Evolutionary conservation across 1,284 basidiomycete genomes (phyloP).

Genomic region (Fomitopsis betulina): DNA sequence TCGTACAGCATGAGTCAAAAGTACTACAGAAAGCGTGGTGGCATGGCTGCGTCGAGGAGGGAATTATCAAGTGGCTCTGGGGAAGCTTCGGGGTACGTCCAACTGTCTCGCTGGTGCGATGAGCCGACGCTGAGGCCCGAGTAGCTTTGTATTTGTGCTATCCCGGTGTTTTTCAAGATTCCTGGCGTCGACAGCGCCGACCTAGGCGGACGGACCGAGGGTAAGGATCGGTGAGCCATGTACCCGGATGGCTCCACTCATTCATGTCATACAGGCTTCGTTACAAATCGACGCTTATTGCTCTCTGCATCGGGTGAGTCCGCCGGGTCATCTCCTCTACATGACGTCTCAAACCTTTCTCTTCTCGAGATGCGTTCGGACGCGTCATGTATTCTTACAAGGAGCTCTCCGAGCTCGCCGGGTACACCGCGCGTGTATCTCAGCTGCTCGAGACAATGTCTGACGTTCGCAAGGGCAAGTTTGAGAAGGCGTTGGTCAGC

Average conservation of each 20-base stretch:
- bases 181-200: constrained; percentile 69
- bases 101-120: background rate
- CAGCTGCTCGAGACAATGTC: constrained; percentile 90
- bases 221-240: constrained; percentile 31
- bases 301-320: constrained; percentile 70
- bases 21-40: constrained; percentile 82
- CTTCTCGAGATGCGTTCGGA: constrained; percentile 62
- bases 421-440: constrained; percentile 91
- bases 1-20: constrained; percentile 86
- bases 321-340: background rate
- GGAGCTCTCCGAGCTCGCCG: constrained; percentile 92
- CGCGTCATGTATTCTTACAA: constrained; percentile 96
- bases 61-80: constrained; percentile 98
- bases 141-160: constrained; percentile 85
- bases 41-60: constrained; percentile 92
- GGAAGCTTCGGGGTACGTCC: constrained; percentile 81
- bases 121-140: background rate
- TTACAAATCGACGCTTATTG: constrained; percentile 89
- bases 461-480: constrained; percentile 81
- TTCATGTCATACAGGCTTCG: constrained; percentile 58
- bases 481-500: constrained; percentile 85
- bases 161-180: constrained; percentile 91
- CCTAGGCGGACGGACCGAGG: constrained; percentile 84
- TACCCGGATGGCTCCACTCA: background rate
- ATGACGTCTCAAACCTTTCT: background rate